Evolutionary conservation across 306 rosid species (phyloP).

Genomic region (Rosa multiflora): DNA sequence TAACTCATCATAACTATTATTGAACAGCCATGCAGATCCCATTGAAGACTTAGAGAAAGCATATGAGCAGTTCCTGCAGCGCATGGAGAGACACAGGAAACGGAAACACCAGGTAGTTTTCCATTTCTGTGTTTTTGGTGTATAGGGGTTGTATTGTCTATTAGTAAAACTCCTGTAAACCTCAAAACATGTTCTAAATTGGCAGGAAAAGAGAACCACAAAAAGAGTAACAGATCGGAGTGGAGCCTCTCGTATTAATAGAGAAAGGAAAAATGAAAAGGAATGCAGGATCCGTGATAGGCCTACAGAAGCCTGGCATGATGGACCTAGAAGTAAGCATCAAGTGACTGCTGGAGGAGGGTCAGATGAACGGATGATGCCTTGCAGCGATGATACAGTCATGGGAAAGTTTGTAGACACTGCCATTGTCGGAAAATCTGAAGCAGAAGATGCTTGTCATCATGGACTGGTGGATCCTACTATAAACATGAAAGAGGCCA

Average conservation of each 20-base stretch:
- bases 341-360: slow-evolving; percentile 19
- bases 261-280: slow-evolving; percentile 37
- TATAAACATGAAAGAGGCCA: slow-evolving; percentile 92
- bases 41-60: slow-evolving; percentile 70
- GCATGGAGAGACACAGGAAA: slow-evolving; percentile 55
- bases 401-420: slow-evolving; percentile 73
- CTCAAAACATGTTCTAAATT: slow-evolving; percentile 17
- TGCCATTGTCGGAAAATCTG: slow-evolving; percentile 75
- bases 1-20: slow-evolving; percentile 20
- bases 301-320: slow-evolving; percentile 24
- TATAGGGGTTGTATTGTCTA: slow-evolving; percentile 2
- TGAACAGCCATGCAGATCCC: slow-evolving; percentile 83
- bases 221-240: slow-evolving; percentile 35
- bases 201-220: slow-evolving; percentile 44
- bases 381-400: slow-evolving; percentile 61
- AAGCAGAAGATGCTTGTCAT: slow-evolving; percentile 86
- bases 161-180: slow-evolving; percentile 4
- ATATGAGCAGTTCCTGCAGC: slow-evolving; percentile 79
- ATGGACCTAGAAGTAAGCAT: slow-evolving; percentile 25
- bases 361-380: slow-evolving; percentile 31
- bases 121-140: slow-evolving; percentile 18
- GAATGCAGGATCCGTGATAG: slow-evolving; percentile 22
- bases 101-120: slow-evolving; percentile 55
- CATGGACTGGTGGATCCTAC: slow-evolving; percentile 95
- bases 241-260: slow-evolving; percentile 19